Conservation (phyloP, 345 rosid genomes). For the Arabidopsis arenosa region DNA sequence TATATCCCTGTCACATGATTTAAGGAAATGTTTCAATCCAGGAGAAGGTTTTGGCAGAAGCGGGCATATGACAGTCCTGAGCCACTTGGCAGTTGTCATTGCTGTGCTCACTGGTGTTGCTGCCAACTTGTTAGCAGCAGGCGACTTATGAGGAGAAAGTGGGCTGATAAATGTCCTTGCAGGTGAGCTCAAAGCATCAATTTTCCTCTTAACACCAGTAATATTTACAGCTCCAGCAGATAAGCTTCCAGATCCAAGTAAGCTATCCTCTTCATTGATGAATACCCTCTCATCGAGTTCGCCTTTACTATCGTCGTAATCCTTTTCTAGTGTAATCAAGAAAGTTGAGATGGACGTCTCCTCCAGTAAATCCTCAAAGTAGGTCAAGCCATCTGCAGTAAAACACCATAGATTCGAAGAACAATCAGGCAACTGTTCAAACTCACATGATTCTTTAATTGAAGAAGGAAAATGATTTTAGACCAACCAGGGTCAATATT, state of each 20-base stretch:
- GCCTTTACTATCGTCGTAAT: constrained; percentile 70
- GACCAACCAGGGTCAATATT: constrained; percentile 66
- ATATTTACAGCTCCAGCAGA: constrained; percentile 53
- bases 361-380: constrained; percentile 85
- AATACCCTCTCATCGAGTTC: constrained; percentile 89
- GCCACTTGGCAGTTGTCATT: constrained; percentile 99
- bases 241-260: constrained; percentile 76
- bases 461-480: constrained; percentile 30
- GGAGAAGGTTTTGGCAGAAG: constrained; percentile 79
- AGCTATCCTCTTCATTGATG: constrained; percentile 83
- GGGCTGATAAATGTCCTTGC: constrained; percentile 78
- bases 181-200: constrained; percentile 79
- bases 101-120: constrained; percentile 93
- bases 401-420: constrained; percentile 9
- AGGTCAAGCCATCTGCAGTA: constrained; percentile 81
- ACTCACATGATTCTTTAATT: constrained; percentile 18
- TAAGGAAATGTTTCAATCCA: constrained; percentile 69
- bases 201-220: constrained; percentile 75
- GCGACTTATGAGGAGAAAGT: constrained; percentile 82
- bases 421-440: constrained; percentile 27
- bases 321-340: constrained; percentile 71
- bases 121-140: constrained; percentile 70
- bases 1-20: constrained; percentile 84
- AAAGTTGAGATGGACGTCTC: constrained; percentile 68
- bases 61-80: constrained; percentile 77